Base-by-base conservation (phyloP, 1,284 basidiomycete genomes). In the Cryptococcus hybrid region DNA sequence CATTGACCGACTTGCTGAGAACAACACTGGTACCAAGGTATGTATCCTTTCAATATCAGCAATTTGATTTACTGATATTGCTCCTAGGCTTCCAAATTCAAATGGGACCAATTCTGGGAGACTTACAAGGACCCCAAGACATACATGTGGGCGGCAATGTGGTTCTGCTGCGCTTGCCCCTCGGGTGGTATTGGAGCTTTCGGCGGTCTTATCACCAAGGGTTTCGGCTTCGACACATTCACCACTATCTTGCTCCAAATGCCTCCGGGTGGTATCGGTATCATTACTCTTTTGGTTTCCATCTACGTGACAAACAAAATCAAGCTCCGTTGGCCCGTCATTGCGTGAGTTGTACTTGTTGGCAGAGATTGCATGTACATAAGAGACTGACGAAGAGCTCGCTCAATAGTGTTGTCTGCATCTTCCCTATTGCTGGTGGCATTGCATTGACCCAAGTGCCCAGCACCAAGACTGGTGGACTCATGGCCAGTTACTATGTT, bases 271-370 rank as follows among this genome's bases (percentile, higher is more conserved):
- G 79, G 74, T n/a, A 71, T 83, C 52, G 80, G 82, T 63, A 78
- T 84, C 49, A 63, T 80, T 57, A 47, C 79, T 36, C 79, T 80
- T 45, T 65, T 83, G 24, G 46, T 71, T 42, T 66, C 76, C 5
- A 82, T 80, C 40, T 78, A 63, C 46, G 65, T 83, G 39, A 80
- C 81, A 30, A 82, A 79, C 60, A 75, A 74, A 55, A 78, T 81
- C 63, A 82, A 82, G 68, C 70, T 82, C 37, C 80, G 82, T 58
- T 83, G 78, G 76, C 82, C 82, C 12, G 80, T 84, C 34, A 63
- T 83, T 37, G 79, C 83, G 30, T 30, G 30, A 13, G 9, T 15
- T 15, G 61, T 70, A 37, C 36, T 55, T 45, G 35, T 37, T 24
- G 24, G 24, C 38, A 7, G 52, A n/a, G 51, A 45, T 45, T 45